phyloP scores from a whole-genome alignment of 78 protist species.

The Pigoraptor vietnamica region DNA sequence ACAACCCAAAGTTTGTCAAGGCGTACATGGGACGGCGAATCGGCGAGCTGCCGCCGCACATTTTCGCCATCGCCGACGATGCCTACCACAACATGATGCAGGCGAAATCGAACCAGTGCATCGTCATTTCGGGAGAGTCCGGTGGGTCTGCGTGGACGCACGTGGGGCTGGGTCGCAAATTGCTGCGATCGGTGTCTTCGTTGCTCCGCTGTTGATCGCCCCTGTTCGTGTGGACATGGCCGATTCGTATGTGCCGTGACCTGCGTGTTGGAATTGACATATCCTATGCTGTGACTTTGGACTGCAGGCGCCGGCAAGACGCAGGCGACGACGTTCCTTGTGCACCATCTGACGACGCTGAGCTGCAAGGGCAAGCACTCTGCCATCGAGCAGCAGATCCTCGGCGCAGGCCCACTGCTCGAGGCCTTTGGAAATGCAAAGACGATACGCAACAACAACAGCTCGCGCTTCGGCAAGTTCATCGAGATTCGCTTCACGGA shows the following conservation, averaged over 20 bases:
- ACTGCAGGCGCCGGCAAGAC: conserved; percentile 60
- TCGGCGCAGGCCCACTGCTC: conserved; percentile 52
- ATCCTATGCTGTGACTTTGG: no score
- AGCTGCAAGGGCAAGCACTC: not conserved
- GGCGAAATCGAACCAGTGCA: conserved; percentile 67
- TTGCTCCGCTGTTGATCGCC: no score
- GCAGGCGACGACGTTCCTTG: conserved; percentile 55
- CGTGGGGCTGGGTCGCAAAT: no score
- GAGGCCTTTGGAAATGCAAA: conserved; percentile 69
- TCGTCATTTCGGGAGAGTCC: conserved; percentile 58
- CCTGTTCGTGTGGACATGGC: not conserved
- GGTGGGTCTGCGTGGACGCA: no score
- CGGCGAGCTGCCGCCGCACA: conserved; percentile 71
- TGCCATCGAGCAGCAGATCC: conserved; percentile 7
- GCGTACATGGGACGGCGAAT: conserved; percentile 30
- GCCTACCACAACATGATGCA: conserved; percentile 52
- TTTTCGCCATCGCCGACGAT: conserved; percentile 77
- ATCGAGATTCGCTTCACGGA: conserved; percentile 7
- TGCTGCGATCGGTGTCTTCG: no score
- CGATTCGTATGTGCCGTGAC: not conserved
- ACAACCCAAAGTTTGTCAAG: conserved; percentile 22
- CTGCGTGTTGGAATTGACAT: no score
- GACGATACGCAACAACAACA: conserved; percentile 67
- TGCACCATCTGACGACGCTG: conserved; percentile 6
- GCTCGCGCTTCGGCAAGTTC: conserved; percentile 46